phyloP scores from a whole-genome alignment of 106 monocot species.

The Apostasia ramifera region DNA sequence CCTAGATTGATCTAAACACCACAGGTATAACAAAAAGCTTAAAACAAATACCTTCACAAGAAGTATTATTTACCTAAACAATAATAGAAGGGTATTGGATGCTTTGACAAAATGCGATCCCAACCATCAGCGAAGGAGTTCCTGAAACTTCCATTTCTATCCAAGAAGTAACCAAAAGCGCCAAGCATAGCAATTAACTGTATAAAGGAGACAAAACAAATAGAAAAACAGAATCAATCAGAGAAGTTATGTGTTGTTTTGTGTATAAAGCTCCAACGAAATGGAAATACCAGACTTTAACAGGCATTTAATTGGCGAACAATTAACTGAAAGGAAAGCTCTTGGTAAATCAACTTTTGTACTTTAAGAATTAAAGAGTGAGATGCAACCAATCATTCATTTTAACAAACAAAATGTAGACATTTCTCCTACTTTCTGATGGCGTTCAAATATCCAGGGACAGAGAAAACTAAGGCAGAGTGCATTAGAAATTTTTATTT shows the following conservation, averaged over 20 bases:
- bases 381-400: too few species aligned
- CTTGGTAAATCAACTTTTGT: too few species aligned
- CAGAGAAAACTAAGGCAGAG: too few species aligned
- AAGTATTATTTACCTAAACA: conserved; percentile 50
- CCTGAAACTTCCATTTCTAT: conserved; percentile 78
- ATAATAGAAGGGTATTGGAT: conserved; percentile 95
- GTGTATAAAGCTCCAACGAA: background rate
- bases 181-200: conserved; percentile 79
- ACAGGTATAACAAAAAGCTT: background rate
- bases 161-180: conserved; percentile 66
- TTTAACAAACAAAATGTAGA: too few species aligned
- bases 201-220: background rate
- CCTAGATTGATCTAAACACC: background rate
- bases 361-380: too few species aligned
- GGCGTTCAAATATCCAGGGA: too few species aligned
- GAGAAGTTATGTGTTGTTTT: background rate
- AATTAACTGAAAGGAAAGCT: too few species aligned
- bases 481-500: too few species aligned
- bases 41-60: too few species aligned
- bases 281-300: background rate
- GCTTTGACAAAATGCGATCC: conserved; percentile 89
- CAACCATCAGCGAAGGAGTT: conserved; percentile 91
- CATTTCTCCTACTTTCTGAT: too few species aligned
- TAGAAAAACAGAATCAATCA: background rate
- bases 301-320: too few species aligned